phyloP scores from a whole-genome alignment of 2,329 filamentous ascomycete species.

The Colletotrichum orchidophilum region DNA sequence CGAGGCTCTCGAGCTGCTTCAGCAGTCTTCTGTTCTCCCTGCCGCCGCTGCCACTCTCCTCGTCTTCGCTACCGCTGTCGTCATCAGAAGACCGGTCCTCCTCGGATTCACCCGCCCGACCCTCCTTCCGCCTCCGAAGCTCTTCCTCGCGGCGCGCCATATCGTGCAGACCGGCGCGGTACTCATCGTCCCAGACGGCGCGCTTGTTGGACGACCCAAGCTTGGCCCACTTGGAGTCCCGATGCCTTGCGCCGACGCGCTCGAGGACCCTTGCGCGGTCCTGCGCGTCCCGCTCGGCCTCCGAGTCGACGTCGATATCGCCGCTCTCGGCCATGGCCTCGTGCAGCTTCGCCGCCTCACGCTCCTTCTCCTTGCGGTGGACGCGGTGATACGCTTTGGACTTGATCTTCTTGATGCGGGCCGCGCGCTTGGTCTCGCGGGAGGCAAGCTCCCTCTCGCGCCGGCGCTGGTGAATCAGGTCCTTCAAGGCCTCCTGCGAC shows the following conservation, averaged over 20 bases:
- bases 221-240: slow-evolving; percentile 93
- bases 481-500: slow-evolving; percentile 77
- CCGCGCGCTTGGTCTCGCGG: slow-evolving; percentile 86
- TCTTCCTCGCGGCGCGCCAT: slow-evolving; percentile 87
- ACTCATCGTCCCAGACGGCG: slow-evolving; percentile 89
- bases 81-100: slow-evolving; percentile 65
- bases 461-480: slow-evolving; percentile 77
- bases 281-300: slow-evolving; percentile 69
- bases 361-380: slow-evolving; percentile 78
- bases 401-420: slow-evolving; percentile 99
- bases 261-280: slow-evolving; percentile 84
- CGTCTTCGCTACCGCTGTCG: slow-evolving; percentile 59
- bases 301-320: slow-evolving; percentile 70
- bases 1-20: slow-evolving; percentile 55
- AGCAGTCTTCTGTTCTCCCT: slow-evolving; percentile 51
- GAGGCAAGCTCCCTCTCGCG: slow-evolving; percentile 86
- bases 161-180: slow-evolving; percentile 79
- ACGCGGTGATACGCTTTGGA: slow-evolving; percentile 94
- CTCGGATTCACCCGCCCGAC: slow-evolving; percentile 61
- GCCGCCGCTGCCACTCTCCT: slow-evolving; percentile 54
- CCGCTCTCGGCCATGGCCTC: slow-evolving; percentile 66
- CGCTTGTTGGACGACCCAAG: slow-evolving; percentile 80
- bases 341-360: slow-evolving; percentile 61
- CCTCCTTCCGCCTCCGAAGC: slow-evolving; percentile 80
- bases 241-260: slow-evolving; percentile 85